phyloP scores from a whole-genome alignment of 768 basidiomycete species.

The Lentinula edodes region DNA sequence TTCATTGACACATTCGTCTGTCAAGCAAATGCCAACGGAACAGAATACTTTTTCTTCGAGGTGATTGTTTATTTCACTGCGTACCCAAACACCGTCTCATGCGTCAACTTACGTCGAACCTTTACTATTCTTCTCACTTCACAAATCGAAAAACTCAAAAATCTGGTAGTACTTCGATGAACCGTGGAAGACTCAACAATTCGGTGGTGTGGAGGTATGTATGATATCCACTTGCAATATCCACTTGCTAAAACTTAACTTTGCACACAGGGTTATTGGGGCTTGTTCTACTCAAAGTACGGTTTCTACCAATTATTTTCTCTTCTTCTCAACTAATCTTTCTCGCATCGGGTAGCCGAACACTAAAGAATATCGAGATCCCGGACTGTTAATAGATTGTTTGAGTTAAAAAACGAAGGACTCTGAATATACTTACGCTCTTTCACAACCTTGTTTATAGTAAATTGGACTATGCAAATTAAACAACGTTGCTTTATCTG shows the following conservation, averaged over 20 bases:
- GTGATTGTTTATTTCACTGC: slow-evolving; percentile 19
- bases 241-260: background rate
- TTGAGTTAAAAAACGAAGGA: background rate
- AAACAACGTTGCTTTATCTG: background rate
- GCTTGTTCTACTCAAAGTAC: slow-evolving; percentile 56
- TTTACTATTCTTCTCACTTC: background rate
- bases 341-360: background rate
- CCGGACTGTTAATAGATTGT: background rate
- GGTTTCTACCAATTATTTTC: slow-evolving; percentile 10
- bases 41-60: slow-evolving; percentile 89
- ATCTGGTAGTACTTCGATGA: slow-evolving; percentile 47
- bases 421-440: background rate
- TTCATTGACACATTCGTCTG: slow-evolving; percentile 90
- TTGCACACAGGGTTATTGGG: slow-evolving; percentile 35
- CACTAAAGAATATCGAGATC: slow-evolving; percentile 4
- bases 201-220: slow-evolving; percentile 73
- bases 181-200: slow-evolving; percentile 41
- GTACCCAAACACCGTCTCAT: background rate
- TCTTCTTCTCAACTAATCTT: background rate
- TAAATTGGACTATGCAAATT: background rate
- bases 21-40: slow-evolving; percentile 74
- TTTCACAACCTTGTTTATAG: background rate
- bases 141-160: background rate
- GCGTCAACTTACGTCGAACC: background rate
- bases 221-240: background rate